Base-by-base conservation (phyloP, 768 basidiomycete species). In the Tephrocybe sp. region DNA sequence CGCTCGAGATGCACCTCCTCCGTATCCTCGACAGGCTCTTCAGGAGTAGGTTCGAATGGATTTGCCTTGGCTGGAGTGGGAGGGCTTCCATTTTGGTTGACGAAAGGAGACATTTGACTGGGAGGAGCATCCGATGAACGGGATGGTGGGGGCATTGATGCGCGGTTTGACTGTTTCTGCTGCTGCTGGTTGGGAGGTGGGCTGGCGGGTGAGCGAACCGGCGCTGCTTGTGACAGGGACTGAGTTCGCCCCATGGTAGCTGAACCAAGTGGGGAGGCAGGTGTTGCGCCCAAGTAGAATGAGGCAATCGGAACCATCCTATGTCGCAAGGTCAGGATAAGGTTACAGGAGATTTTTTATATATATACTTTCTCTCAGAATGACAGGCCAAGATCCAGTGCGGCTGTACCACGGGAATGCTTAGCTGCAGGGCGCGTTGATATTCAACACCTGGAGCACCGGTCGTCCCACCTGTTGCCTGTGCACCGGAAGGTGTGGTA, bases 361-460 rank as follows among this genome's bases (percentile, higher is more conserved):
- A 8, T 46, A 54, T 84, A 55, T 56, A 93, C 93, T 86, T 90
- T 63, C 86, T 86, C 64, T 96, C 91, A 0, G 81, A 67, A 45
- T 87, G 81, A 64, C 96, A 98, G 0, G 96, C 93, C 26, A 98
- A 66, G 57, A 98, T 79, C 96, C 97, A 98, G 40, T 90, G 86
- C 1, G 96, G 96, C 55, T 93, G 89, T 1, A 98, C 93, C 45
- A 98, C 85, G 0, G 97, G 97, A 51, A 98, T 92, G 51, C 90
- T 94, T 39, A 95, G 76, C 68, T 95, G 93, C 50, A 95, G 69
- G 3, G 96, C 97, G n/a, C 93, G 83, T 63, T 98, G 93, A 65
- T 98, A 98, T 60, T 94, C 91, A 6, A 90, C 85, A 0, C 88
- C 88, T 0, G 93, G 89, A 2, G 83, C 81, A 14, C 76, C 71